Conservation (phyloP, 257 asterid species). For the Verbena officinalis region DNA sequence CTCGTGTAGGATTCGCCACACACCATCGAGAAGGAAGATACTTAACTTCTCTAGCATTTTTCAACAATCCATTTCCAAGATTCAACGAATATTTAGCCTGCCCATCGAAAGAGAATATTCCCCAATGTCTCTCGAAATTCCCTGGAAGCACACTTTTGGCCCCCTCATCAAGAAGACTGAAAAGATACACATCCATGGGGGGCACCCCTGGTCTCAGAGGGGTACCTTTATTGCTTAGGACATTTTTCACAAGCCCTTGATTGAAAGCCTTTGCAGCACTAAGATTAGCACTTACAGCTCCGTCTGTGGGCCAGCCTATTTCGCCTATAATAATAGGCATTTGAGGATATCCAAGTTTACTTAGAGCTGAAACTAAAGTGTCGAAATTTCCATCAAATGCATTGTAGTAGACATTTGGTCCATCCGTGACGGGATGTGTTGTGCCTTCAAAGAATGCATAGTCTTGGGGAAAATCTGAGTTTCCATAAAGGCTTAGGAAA, state of each 20-base stretch:
- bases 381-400: slow-evolving; percentile 95
- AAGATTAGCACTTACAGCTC: slow-evolving; percentile 68
- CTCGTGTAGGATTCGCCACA: slow-evolving; percentile 71
- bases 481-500: slow-evolving; percentile 81
- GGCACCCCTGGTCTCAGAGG: slow-evolving; percentile 87
- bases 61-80: slow-evolving; percentile 73
- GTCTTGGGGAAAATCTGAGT: slow-evolving; percentile 91
- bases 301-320: slow-evolving; percentile 96
- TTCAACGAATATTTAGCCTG: slow-evolving; percentile 82
- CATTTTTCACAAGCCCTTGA: slow-evolving; percentile 70
- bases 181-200: slow-evolving; percentile 79
- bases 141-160: slow-evolving; percentile 87
- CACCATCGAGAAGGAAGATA: slow-evolving; percentile 96
- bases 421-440: slow-evolving; percentile 76
- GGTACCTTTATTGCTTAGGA: slow-evolving; percentile 68
- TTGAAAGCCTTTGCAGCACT: slow-evolving; percentile 85
- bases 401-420: slow-evolving; percentile 71
- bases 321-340: slow-evolving; percentile 90
- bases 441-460: slow-evolving; percentile 92
- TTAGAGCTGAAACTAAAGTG: slow-evolving; percentile 81
- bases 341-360: slow-evolving; percentile 71
- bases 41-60: slow-evolving; percentile 69
- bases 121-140: slow-evolving; percentile 96
- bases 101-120: slow-evolving; percentile 88
- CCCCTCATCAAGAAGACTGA: slow-evolving; percentile 86